These are phyloP conservation scores for Phalaenopsis hybrid DNA, from an alignment of 116 monocot species.

Conservation along the genomic window DNA sequence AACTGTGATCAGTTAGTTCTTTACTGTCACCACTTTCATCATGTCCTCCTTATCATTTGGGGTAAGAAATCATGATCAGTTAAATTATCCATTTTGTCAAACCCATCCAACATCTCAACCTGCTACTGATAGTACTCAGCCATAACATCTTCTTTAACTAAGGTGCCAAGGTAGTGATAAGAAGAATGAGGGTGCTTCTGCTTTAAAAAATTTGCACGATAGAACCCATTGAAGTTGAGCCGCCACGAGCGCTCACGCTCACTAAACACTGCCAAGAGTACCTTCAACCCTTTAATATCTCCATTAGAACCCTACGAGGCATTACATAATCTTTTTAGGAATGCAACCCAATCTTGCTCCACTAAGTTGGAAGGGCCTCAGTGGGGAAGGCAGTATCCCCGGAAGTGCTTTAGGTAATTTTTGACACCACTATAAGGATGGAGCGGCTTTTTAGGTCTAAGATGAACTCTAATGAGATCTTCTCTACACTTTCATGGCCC, in stretches of 20 bases:
- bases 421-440: conserved; percentile 48
- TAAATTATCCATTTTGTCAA: conserved; percentile 83
- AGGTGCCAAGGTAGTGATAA: not conserved
- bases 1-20: conserved; percentile 59
- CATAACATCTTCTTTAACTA: conserved; percentile 52
- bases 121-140: conserved; percentile 84
- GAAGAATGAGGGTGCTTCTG: conserved; percentile 1
- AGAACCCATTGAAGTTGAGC: conserved; percentile 81
- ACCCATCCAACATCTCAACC: conserved; percentile 85
- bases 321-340: not conserved
- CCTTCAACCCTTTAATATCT: conserved; percentile 33
- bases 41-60: conserved; percentile 43
- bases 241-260: conserved; percentile 55
- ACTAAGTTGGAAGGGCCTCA: conserved; percentile 70
- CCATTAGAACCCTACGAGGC: conserved; percentile 7
- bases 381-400: conserved; percentile 80
- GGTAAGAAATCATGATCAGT: conserved; percentile 79
- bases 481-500: conserved; percentile 34
- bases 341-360: conserved; percentile 70
- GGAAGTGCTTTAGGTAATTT: conserved; percentile 57
- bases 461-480: conserved; percentile 63
- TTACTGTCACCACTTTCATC: too few relatives aligned
- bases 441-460: conserved; percentile 81
- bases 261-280: conserved; percentile 28
- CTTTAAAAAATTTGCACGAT: conserved; percentile 33